Evolutionary conservation across 441 rosid genomes (phyloP), one percentile per base, ranked within the genome.

Genomic region (Monsonia emarginata): DNA sequence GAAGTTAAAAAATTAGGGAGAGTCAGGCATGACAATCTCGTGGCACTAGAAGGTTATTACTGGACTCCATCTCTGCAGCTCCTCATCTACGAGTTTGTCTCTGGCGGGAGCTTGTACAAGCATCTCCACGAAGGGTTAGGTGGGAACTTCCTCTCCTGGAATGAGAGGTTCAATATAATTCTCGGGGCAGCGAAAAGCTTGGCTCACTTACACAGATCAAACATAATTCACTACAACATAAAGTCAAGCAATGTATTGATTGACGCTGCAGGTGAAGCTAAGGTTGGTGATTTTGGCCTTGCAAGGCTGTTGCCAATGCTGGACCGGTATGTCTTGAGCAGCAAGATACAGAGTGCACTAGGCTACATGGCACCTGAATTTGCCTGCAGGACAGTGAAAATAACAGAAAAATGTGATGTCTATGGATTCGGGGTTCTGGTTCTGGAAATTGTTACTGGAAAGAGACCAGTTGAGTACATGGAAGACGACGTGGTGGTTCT

Each of bases 401-500:
- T 87, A 58, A 87, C 93, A 0, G 90, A 85, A 80, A 87, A 87
- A 65, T 87, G 93, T 14, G 93, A 87, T 54, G 87, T 87, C 9
- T 87, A 87, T 56, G 93, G 93, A 14, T 87, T 85, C 0, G 93
- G 93, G 1, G 85, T 87, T 5, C 75, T 87, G 68, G 83, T 76
- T 44, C 82, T 87, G 16, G 93, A 92, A 79, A 76, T 87, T 31
- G 86, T 87, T 8, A 84, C 97, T 0, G 98, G 97, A 52, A 92
- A 84, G 76, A 87, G 85, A 70, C 98, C 97, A 2, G 98, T 92
- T 0, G 97, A 90, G 80, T 92, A 92, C 79, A 88, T 92, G 98
- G 98, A 90, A 79, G 96, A 90, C 57, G 98, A 92, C 61, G 96
- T 92, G 67, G 90, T 87, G 73, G 97, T 92, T 66, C 86, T 92